Evolutionary conservation across 2,329 filamentous ascomycete species (phyloP).

Genomic region (Trichoderma atroviride): DNA sequence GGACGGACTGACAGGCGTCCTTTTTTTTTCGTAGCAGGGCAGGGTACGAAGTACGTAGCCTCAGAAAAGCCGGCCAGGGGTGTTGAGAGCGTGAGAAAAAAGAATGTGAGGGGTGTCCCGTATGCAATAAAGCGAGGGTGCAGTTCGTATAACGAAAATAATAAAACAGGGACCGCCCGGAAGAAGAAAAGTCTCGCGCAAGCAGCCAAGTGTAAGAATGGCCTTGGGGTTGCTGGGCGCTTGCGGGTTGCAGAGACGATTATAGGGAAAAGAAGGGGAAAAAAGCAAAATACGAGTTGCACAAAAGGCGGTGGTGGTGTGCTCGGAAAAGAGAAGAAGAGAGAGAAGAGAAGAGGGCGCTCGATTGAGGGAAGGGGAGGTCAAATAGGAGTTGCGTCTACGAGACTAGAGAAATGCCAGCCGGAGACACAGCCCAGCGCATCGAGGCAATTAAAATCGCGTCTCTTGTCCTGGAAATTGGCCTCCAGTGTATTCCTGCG

Average conservation of each 20-base stretch:
- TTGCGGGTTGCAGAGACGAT: slow-evolving; percentile 31
- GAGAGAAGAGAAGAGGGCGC: slow-evolving; percentile 22
- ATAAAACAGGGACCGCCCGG: slow-evolving; percentile 30
- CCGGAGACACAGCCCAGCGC: slow-evolving; percentile 22
- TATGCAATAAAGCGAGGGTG: slow-evolving; percentile 44
- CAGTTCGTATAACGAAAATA: slow-evolving; percentile 21
- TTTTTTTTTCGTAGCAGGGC: slow-evolving; percentile 23
- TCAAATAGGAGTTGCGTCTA: slow-evolving; percentile 25
- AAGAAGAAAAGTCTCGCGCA: slow-evolving; percentile 39
- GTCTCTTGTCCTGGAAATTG: slow-evolving; percentile 35
- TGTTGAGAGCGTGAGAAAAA: slow-evolving; percentile 22
- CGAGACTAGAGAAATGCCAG: background rate
- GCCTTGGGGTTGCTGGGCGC: slow-evolving; percentile 25
- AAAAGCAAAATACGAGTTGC: slow-evolving; percentile 8
- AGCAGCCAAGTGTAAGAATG: slow-evolving; percentile 19
- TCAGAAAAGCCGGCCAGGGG: slow-evolving; percentile 17
- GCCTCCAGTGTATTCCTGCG: slow-evolving; percentile 28
- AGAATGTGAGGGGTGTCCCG: slow-evolving; percentile 34
- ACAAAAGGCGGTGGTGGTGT: background rate
- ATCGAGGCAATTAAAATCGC: slow-evolving; percentile 40
- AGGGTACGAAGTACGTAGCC: slow-evolving; percentile 27
- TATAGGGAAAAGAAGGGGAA: slow-evolving; percentile 14
- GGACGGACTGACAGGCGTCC: slow-evolving; percentile 41
- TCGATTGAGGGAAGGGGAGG: slow-evolving; percentile 27
- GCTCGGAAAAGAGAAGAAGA: slow-evolving; percentile 9